Base-by-base conservation (phyloP, 176 grass and related monocot species). In the Oryza meridionalis region DNA sequence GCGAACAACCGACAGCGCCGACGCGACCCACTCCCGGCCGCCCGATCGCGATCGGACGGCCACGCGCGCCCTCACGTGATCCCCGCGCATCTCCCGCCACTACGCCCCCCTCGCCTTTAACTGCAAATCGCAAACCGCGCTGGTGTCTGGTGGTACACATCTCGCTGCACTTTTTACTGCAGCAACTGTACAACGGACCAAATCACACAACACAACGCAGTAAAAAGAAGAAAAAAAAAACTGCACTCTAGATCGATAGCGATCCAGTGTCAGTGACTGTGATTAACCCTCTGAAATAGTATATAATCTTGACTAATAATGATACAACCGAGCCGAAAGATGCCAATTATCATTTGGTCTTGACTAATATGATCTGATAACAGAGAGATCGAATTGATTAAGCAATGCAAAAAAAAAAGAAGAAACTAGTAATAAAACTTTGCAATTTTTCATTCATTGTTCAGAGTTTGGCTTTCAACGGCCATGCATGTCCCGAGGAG, bases 21-120 rank as follows among this genome's bases (percentile, higher is more conserved):
- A 75, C 29, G 55, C 66, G 81, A 40, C 44, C 13, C 70, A 58
- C 73, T 73, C 59, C 76, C 21, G 25, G 1, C 46, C 89, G 76
- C 59, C 66, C 5, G 81, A 80, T 85, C 77, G 9, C 1, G 32
- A 85, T 88, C 85, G 72, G 19, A 88, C 89, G 81, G 70, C 32
- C n/a, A 25, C 43, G 6, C 1, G n/a, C 11, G 16, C 37, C 3
- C 2, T 67, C 85, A 72, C 65, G 65, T 67, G 65, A 38, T 15
- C 32, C 14, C 75, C 63, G 80, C 80, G n/a, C 53, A 58, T 82
- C 43, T 69, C 73, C 50, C 75, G 80, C 47, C 84, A 69, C 49
- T 25, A 38, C 37, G 2, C 26, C 42, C 9, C 71, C 12, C 55
- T 11, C 19, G 32, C 70, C 51, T 75, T 76, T 62, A 81, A 76